Base-by-base conservation (phyloP, 495 filamentous ascomycete genomes). In the Trichoderma asperelloides region DNA sequence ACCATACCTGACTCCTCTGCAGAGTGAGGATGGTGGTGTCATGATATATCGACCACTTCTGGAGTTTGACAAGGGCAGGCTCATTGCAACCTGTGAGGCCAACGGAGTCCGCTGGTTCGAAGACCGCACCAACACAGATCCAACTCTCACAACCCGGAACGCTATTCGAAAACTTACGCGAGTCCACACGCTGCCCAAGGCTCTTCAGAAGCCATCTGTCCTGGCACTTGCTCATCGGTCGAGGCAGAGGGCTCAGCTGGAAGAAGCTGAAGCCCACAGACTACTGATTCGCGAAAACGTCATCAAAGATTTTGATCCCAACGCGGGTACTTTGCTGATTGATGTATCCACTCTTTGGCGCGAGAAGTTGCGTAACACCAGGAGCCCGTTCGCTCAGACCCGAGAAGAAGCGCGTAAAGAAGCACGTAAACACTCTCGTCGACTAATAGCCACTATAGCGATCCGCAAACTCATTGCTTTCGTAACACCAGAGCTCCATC, bases 71-170 rank as follows among this genome's bases (percentile, higher is more conserved):
- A 98, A 98, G 73, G 78, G 84, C 21, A 78, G 85, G 12, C 78
- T 98, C 9, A 79, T 89, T 1, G 85, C 85, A 0, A 96, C 92
- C 2, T 96, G 93, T 73, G 68, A 84, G 27, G 79, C 84, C 63
- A 81, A 86, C 65, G 70, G 78, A 1, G 78, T 95, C 27, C 78
- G 79, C 2, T 98, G 90, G 87, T 90, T 90, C 70, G 90, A 93
- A 68, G 95, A 98, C 72, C 78, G 80, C 62, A 96, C 93, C n/a
- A 98, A 98, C 71, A 74, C 83, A 45, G 90, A 96, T 73, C 82
- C 80, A 23, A 93, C 89, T 2, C 76, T 91, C 41, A 96, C 95
- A 0, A 77, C 80, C 43, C 83, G 95, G 62, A 98, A 98, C 72
- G 85, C 93, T 0, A 81, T 96, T 30, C 88, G 95, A 62, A 77